Evolutionary conservation across 1,139 yeast genomes (phyloP).

Genomic region (Arxiozyma bovina): DNA sequence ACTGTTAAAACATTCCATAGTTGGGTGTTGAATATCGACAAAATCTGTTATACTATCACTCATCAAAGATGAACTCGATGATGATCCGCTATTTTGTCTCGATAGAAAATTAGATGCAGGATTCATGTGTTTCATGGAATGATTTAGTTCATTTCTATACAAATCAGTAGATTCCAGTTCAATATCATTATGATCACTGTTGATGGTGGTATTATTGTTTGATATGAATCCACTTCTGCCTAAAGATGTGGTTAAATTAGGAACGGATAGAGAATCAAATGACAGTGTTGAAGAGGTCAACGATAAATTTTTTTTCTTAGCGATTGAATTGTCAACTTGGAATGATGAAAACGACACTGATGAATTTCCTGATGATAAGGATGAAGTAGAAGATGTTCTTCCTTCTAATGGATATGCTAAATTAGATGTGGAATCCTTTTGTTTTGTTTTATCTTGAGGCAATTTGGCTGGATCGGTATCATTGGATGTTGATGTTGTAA

Average conservation of each 20-base stretch:
- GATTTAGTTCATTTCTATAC: background rate
- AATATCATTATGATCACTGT: background rate
- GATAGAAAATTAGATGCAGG: background rate
- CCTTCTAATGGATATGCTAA: background rate
- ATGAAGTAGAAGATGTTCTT: slow-evolving; percentile 4
- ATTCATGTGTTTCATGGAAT: background rate
- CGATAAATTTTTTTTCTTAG: slow-evolving; percentile 2
- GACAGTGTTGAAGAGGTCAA: slow-evolving; percentile 4
- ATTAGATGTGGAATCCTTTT: background rate
- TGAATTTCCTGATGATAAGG: slow-evolving; percentile 7
- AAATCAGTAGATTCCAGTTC: background rate
- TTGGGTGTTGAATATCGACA: background rate
- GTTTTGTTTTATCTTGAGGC: background rate
- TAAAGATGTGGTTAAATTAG: background rate
- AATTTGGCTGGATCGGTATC: background rate
- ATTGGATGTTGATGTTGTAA: background rate
- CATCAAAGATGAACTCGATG: background rate
- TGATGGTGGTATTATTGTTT: background rate
- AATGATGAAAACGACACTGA: slow-evolving; percentile 9
- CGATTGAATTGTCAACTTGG: slow-evolving; percentile 5
- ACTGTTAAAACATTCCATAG: background rate
- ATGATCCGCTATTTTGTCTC: background rate
- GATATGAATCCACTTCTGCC: background rate
- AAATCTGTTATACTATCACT: background rate
- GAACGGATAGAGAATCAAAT: background rate